Evolutionary conservation across 2,329 filamentous ascomycete genomes (phyloP), one percentile per base, ranked within the genome.

Genomic region (Fusarium hostae): DNA sequence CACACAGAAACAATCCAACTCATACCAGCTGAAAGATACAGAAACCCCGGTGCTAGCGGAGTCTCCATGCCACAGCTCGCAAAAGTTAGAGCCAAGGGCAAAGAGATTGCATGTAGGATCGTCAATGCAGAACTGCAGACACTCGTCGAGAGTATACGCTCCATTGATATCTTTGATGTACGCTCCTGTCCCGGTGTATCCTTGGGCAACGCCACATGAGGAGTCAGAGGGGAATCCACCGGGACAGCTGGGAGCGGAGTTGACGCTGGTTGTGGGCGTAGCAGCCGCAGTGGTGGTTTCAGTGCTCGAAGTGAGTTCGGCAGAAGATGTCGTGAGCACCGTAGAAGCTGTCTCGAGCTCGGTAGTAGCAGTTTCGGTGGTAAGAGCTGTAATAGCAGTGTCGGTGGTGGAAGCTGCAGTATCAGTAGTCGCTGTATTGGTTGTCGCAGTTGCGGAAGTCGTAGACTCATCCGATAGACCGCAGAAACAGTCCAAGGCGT

Each of bases 31-130:
- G 0, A 6, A 48, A 12, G 12, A 0, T 18, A 4, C 28, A 32
- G 0, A 22, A 32, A 9, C 0, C 2, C 6, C 9, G 1, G n/a
- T 22, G 6, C 13, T 12, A 7, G 2, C 3, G 28, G n/a, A 11
- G 4, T 8, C 13, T 16, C 26, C 26, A 30, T 2, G 12, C 26
- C 9, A 5, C 2, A n/a, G 28, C 5, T 30, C 20, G 44, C 20
- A 47, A n/a, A 47, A 47, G 8, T 10, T 6, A 8, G 3, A 5
- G 3, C 4, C 13, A 10, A 10, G 4, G 13, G 20, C 8, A 6
- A 32, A 18, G 2, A 5, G 4, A 9, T 5, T 48, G 16, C 3
- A 35, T 30, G 8, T 10, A 3, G 24, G n/a, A 20, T 35, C 16
- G 2, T 20, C 8, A 10, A 50, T 10, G 6, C 28, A 24, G 8